Conservation (phyloP, 2,329 filamentous ascomycete species). For the Penicillium sp. region DNA sequence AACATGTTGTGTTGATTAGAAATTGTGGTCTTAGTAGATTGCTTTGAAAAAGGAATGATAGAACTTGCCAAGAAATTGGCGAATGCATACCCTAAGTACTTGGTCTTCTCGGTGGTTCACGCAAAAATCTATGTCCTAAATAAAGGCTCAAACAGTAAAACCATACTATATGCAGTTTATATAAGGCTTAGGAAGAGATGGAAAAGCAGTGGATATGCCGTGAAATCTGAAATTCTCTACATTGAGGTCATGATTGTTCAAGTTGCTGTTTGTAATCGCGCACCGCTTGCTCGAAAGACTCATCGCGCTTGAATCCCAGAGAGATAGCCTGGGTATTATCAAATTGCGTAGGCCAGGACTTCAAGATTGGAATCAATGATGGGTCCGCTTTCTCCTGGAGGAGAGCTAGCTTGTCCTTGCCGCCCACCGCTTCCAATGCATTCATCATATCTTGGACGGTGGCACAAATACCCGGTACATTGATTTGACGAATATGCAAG, state of each 20-base stretch:
- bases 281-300: conserved; percentile 59
- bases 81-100: no score
- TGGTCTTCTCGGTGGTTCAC: no score
- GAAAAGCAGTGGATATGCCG: no score
- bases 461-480: conserved; percentile 59
- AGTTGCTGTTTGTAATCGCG: conserved; percentile 57
- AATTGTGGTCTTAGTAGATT: no score
- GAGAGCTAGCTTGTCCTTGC: conserved; percentile 55
- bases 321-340: conserved; percentile 57
- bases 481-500: conserved; percentile 56
- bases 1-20: no score
- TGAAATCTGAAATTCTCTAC: no score
- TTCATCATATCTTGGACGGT: conserved; percentile 62
- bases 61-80: no score
- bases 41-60: no score
- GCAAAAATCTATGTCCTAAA: no score
- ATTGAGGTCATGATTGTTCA: conserved; percentile 11
- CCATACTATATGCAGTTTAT: no score
- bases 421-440: conserved; percentile 59
- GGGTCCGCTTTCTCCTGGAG: conserved; percentile 58
- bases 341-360: conserved; percentile 61
- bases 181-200: no score
- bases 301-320: conserved; percentile 58
- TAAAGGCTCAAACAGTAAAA: no score
- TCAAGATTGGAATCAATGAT: conserved; percentile 56